A percentile compares a stretch with the other conserved stretches of the same genome.
Conservation (phyloP, 306 rosid genomes). For the Fagus sylvatica region DNA sequence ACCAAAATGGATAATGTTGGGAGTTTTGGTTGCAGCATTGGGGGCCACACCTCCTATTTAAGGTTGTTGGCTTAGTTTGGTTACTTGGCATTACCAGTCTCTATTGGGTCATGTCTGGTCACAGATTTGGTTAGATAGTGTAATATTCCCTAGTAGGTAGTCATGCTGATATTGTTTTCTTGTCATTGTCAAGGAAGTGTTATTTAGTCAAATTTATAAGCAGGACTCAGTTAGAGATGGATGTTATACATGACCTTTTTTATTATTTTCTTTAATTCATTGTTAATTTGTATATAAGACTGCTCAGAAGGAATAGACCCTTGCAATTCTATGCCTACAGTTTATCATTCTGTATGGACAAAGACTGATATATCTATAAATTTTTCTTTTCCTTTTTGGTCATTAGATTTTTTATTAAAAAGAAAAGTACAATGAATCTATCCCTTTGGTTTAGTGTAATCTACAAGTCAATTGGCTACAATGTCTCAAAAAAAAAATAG, state of each 20-base stretch:
- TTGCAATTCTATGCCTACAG: too few species aligned
- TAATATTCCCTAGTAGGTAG: background rate
- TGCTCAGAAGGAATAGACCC: too few species aligned
- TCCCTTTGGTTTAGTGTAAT: too few species aligned
- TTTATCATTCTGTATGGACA: too few species aligned
- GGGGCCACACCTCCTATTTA: background rate
- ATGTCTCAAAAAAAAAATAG: too few species aligned
- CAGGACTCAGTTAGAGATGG: background rate
- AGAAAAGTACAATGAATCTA: too few species aligned
- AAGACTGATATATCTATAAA: too few species aligned
- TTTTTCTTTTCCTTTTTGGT: too few species aligned
- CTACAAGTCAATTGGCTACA: too few species aligned
- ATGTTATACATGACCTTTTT: background rate
- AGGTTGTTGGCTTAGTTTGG: background rate
- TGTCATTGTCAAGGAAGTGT: conserved; percentile 20
- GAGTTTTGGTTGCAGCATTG: background rate
- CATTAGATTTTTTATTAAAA: too few species aligned
- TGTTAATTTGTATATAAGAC: background rate
- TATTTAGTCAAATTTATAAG: background rate
- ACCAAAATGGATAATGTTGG: background rate
- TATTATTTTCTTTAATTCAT: background rate
- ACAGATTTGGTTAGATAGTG: background rate
- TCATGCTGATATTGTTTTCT: conserved; percentile 27
- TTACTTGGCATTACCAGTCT: background rate
- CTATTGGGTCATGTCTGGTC: background rate